Base-by-base conservation (phyloP, 371 early-diverging fungal genomes). In the Lichtheimia ramosa region DNA sequence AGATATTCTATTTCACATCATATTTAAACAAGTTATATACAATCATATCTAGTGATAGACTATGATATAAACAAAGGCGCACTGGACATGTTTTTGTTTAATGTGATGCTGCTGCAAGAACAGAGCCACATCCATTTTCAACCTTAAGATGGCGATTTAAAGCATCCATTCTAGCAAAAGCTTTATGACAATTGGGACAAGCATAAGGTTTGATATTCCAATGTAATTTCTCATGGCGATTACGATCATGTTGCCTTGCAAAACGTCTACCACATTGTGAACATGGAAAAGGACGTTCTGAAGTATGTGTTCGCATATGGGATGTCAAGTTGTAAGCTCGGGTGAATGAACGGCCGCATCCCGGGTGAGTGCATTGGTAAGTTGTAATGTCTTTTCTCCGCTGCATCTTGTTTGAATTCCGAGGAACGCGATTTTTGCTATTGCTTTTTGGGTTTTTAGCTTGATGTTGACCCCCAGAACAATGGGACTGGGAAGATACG, bases 111-210 rank as follows among this genome's bases (percentile, higher is more conserved):
- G 56, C 56, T 25, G 28, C 48, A 39, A 58, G 58, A 20, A 54
- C 54, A 5, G 54, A 23, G 24, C 63, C 64, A 39, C 79, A 79
- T 1, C 85, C 83, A 73, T 86, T 83, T 67, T 89, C 89, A 5
- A 83, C 80, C 40, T 84, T 78, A 51, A 86, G 70, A 63, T 90
- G 90, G n/a, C 90, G 70, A 66, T 85, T 88, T 24, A 90, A 65
- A 23, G 89, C 90, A 65, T 90, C 90, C 62, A 84, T 73, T 5
- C 90, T 78, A 20, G 81, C 80, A 65, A 87, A 87, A 0, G 79
- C 55, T 24, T 78, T 77, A n/a, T 74, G 67, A 51, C 87, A 87
- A 52, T 74, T 70, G 10, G 62, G 54, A 56, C 87, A 87, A 14
- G 69, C 66, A 54, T 80, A 81, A 20, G 87, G 87, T 25, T 79